phyloP scores from a whole-genome alignment of 2,329 filamentous ascomycete species.

The Clarireedia paspali region DNA sequence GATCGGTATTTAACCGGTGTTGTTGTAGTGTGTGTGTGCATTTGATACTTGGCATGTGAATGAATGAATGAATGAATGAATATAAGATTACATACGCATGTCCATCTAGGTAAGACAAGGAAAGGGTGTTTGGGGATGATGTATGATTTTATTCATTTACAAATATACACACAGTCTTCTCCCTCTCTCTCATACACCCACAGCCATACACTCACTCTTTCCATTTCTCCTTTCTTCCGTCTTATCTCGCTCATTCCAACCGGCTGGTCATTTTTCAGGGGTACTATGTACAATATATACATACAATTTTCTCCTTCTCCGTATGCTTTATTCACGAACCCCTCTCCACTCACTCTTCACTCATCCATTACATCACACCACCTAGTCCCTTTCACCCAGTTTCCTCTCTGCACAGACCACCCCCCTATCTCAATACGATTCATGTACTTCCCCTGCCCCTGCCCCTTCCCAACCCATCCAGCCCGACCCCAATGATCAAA shows the following conservation, averaged over 20 bases:
- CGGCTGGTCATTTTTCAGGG: not conserved
- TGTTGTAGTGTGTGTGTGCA: no score
- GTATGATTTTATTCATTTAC: no score
- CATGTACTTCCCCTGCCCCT: no score
- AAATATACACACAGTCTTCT: no score
- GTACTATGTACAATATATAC: not conserved
- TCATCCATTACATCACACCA: not conserved
- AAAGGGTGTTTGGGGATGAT: no score
- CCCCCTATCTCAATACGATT: not conserved
- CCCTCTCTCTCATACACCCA: not conserved
- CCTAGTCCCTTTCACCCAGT: not conserved
- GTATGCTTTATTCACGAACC: not conserved
- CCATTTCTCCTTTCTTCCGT: not conserved
- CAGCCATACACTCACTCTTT: not conserved
- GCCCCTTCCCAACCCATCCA: not conserved
- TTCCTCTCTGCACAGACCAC: not conserved
- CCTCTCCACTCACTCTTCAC: not conserved
- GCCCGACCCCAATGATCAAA: not conserved
- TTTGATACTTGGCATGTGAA: no score
- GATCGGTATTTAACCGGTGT: no score
- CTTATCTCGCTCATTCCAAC: not conserved
- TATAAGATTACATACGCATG: no score
- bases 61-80: no score
- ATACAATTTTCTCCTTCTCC: not conserved
- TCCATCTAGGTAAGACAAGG: no score